Base-by-base conservation (phyloP, 1,139 yeast species). In the Magnusiomyces starmeri region DNA sequence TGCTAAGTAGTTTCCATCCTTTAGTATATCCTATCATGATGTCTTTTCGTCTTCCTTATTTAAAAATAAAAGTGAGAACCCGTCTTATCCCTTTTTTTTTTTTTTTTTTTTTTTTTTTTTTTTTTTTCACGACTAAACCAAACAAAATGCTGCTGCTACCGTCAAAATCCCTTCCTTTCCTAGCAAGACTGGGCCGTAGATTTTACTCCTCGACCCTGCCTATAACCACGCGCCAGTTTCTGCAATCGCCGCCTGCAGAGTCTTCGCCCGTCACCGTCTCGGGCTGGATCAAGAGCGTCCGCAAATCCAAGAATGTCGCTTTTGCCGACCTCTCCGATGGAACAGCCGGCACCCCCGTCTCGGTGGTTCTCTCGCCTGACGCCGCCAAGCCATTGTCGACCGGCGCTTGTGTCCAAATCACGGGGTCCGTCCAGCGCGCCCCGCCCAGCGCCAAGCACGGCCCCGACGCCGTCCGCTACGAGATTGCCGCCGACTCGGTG, bases 271-370 rank as follows among this genome's bases (percentile, higher is more conserved):
- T 72, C 4, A 60, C 66, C 7, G 62, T 75, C 8, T 62, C 69
- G 37, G 97, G 97, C 4, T 90, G 94, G 81, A 76, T 92, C 35
- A 79, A 80, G 54, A 77, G 90, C 0, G 76, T 86, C 2, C 75
- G 96, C 52, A 69, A 75, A 40, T 77, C 87, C 63, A 89, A 88
- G 64, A 84, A 82, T 51, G 76, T 85, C 14, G 85, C 89, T 1
- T 92, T 92, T 65, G 72, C 89, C 7, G 96, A 88, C 62, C 59
- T 92, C 24, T 69, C 78, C 2, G 97, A 90, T 65, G 97, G 97
- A 0, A 75, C 94, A 0, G 70, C 77, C 3, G 71, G 75, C 44
- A 59, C 70, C 32, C 74, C 76, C 4, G 64, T 89, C 51, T 83
- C 81, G 59, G 77, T 89, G 29, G 85, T 87, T 20, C 56, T 66